phyloP scores from a whole-genome alignment of 1,139 yeast species.

The Candida tunisiensis region DNA sequence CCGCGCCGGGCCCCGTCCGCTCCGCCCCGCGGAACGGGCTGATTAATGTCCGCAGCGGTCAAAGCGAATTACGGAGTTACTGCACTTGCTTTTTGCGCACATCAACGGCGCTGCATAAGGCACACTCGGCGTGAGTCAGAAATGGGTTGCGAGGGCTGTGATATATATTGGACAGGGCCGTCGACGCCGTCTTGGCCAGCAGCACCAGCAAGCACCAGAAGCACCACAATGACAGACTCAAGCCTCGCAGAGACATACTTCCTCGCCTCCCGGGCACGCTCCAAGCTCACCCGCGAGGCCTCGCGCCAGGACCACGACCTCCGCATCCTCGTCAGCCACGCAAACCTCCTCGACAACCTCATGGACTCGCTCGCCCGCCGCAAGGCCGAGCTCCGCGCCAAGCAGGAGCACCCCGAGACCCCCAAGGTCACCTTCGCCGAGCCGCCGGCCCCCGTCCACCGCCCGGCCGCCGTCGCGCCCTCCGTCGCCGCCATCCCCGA shows the following conservation, averaged over 20 bases:
- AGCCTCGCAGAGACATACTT: constrained; percentile 38
- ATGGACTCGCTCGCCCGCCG: constrained; percentile 38
- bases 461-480: neutral
- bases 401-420: constrained; percentile 1
- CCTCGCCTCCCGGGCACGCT: constrained; percentile 52
- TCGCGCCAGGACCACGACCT: constrained; percentile 41
- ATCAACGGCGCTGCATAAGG: too few relatives aligned
- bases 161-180: neutral
- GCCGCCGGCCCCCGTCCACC: constrained; percentile 1
- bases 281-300: constrained; percentile 54
- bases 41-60: too few relatives aligned
- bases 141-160: too few relatives aligned
- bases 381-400: constrained; percentile 7
- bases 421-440: constrained; percentile 1
- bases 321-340: constrained; percentile 53
- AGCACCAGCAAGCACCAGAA: neutral
- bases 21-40: too few relatives aligned
- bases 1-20: too few relatives aligned
- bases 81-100: too few relatives aligned
- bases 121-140: too few relatives aligned
- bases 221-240: neutral
- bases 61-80: too few relatives aligned
- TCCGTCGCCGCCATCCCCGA: constrained; percentile 1
- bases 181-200: neutral
- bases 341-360: constrained; percentile 53